Conservation (phyloP, 1,139 yeast species). For the Pichia kudriavzevii region DNA sequence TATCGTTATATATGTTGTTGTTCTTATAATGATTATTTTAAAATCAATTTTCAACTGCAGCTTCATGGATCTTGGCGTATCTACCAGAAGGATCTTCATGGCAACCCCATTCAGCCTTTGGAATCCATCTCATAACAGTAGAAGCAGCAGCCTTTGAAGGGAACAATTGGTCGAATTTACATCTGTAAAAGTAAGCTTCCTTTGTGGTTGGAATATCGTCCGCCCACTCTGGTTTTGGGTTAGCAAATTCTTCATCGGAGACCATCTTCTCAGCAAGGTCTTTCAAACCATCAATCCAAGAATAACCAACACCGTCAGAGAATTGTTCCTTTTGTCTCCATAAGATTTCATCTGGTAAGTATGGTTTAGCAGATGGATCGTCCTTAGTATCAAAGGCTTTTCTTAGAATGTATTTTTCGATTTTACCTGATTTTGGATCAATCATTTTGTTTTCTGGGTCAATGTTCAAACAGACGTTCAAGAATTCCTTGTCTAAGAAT, state of each 20-base stretch:
- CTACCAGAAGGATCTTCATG: slow-evolving; percentile 98
- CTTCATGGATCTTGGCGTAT: slow-evolving; percentile 81
- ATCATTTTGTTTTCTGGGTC: slow-evolving; percentile 89
- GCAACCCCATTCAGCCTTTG: slow-evolving; percentile 99
- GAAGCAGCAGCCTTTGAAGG: slow-evolving; percentile 85
- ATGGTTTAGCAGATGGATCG: slow-evolving; percentile 63
- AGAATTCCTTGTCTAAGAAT: slow-evolving; percentile 88
- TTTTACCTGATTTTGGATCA: slow-evolving; percentile 55
- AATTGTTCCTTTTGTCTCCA: slow-evolving; percentile 99
- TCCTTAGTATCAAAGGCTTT: slow-evolving; percentile 91
- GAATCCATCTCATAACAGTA: slow-evolving; percentile 99
- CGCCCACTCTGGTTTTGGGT: slow-evolving; percentile 96
- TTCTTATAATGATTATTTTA: no score
- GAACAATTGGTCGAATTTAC: slow-evolving; percentile 89
- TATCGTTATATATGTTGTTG: no score
- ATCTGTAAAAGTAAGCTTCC: slow-evolving; percentile 99
- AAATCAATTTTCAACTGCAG: slow-evolving; percentile 40
- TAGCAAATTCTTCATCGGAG: slow-evolving; percentile 80
- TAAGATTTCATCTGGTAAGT: slow-evolving; percentile 90
- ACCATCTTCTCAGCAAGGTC: slow-evolving; percentile 86
- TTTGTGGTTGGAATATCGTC: slow-evolving; percentile 88
- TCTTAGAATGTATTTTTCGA: slow-evolving; percentile 92
- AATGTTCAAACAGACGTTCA: slow-evolving; percentile 90
- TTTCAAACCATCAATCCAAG: slow-evolving; percentile 97
- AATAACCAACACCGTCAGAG: slow-evolving; percentile 98